Percentiles rank a stretch among this genome's conserved stretches.
These are phyloP conservation scores for Daldinia concentrica DNA, from an alignment of 495 filamentous ascomycete genomes.

Conservation along the genomic window DNA sequence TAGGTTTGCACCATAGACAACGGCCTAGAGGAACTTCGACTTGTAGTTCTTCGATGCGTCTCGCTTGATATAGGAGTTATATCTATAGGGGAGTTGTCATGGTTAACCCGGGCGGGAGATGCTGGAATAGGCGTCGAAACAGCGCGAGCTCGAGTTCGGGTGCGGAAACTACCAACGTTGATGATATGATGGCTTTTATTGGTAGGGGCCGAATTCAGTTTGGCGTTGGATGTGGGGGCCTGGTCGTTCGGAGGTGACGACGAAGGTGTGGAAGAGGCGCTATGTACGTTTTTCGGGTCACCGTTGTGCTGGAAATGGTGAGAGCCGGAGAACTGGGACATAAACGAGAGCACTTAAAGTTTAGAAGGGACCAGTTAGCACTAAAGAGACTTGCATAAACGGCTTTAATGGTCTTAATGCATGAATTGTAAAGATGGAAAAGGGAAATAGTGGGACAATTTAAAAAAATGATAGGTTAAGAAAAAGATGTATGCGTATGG, in stretches of 20 bases:
- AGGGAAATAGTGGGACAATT: not conserved
- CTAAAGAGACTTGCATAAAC: constrained; percentile 28
- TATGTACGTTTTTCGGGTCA: constrained; percentile 44
- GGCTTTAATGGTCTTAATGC: constrained; percentile 22
- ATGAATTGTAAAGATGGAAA: constrained; percentile 4
- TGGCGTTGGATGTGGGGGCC: constrained; percentile 25
- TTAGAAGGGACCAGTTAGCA: constrained; percentile 9
- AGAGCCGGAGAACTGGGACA: constrained; percentile 63
- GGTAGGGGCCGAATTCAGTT: constrained; percentile 26
- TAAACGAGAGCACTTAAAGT: constrained; percentile 66
- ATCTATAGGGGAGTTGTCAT: constrained; percentile 48
- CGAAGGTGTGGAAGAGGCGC: constrained; percentile 53
- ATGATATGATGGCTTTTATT: constrained; percentile 45
- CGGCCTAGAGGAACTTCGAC: constrained; percentile 58
- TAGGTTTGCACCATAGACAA: constrained; percentile 78
- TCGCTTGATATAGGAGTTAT: constrained; percentile 34
- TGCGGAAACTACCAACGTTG: constrained; percentile 41
- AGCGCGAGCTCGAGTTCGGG: constrained; percentile 42
- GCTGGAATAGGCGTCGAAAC: constrained; percentile 45
- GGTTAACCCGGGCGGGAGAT: constrained; percentile 47
- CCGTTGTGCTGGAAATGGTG: constrained; percentile 40
- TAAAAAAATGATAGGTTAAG: constrained; percentile 2
- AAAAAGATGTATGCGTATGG: constrained; percentile 15
- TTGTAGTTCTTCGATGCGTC: constrained; percentile 42
- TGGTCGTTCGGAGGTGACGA: constrained; percentile 47